A percentile compares a stretch with the other conserved stretches of the same genome.
Conservation (phyloP, 345 rosid species). For the Lepidium sativum region DNA sequence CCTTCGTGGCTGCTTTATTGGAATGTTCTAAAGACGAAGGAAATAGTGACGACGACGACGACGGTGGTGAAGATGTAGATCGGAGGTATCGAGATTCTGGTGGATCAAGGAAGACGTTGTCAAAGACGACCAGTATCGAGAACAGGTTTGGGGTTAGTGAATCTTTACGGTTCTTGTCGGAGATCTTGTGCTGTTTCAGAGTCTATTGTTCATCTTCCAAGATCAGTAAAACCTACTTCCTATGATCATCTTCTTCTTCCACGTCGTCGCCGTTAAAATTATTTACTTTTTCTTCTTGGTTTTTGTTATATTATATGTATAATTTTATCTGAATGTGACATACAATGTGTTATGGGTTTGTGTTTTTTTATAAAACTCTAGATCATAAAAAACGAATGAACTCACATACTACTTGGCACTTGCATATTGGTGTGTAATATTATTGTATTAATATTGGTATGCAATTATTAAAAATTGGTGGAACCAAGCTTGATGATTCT, state of each 20-base stretch:
- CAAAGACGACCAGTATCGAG: slow-evolving; percentile 28
- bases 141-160: slow-evolving; percentile 61
- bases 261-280: slow-evolving; percentile 4
- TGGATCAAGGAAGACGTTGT: slow-evolving; percentile 9
- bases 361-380: background rate
- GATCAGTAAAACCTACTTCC: slow-evolving; percentile 27
- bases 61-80: background rate
- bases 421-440: background rate
- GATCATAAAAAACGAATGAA: slow-evolving; percentile 1
- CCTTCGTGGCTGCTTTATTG: slow-evolving; percentile 66
- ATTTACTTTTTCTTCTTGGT: background rate
- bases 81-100: slow-evolving; percentile 3
- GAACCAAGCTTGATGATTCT: slow-evolving; percentile 20
- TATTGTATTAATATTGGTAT: background rate
- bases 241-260: slow-evolving; percentile 23
- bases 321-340: slow-evolving; percentile 17
- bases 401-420: background rate
- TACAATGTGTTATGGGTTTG: slow-evolving; percentile 1
- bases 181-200: slow-evolving; percentile 56
- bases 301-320: background rate
- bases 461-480: slow-evolving; percentile 14
- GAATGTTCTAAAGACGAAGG: slow-evolving; percentile 60
- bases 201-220: slow-evolving; percentile 57
- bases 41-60: background rate
- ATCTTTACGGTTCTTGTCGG: slow-evolving; percentile 61